Evolutionary conservation across 208 protist genomes (phyloP).

Genomic region (Acanthamoeba castellanii): DNA sequence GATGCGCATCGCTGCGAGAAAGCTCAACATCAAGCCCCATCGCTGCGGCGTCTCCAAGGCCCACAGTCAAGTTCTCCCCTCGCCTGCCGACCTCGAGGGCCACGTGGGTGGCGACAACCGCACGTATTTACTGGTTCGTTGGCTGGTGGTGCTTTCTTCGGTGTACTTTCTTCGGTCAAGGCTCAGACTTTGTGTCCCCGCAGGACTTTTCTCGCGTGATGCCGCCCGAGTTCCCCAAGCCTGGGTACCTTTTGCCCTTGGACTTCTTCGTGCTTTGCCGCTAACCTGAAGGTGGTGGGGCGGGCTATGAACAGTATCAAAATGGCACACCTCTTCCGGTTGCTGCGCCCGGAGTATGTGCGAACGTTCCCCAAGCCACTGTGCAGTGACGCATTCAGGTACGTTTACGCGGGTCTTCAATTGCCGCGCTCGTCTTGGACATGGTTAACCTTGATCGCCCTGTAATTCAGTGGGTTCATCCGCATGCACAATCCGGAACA

Average conservation of each 20-base stretch:
- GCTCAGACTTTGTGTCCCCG: not conserved
- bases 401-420: not conserved
- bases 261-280: not conserved
- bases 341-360: slow-evolving; percentile 64
- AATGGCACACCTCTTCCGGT: slow-evolving; percentile 51
- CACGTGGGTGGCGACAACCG: slow-evolving; percentile 73
- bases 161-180: not conserved
- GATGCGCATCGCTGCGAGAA: slow-evolving; percentile 20
- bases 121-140: slow-evolving; percentile 80
- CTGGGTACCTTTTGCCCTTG: not conserved
- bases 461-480: not conserved
- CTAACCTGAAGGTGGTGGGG: not conserved
- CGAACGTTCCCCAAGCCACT: slow-evolving; percentile 22
- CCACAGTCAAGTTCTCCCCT: not conserved
- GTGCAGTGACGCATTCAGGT: slow-evolving; percentile 61
- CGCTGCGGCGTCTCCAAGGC: slow-evolving; percentile 5
- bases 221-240: slow-evolving; percentile 44
- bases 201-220: slow-evolving; percentile 62
- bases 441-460: not conserved
- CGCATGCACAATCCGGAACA: not conserved
- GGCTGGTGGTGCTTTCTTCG: not conserved
- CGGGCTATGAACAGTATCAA: not conserved
- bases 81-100: slow-evolving; percentile 49
- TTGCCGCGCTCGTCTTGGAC: not conserved
- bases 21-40: slow-evolving; percentile 31